Evolutionary conservation across 371 early-diverging fungal species (phyloP), one percentile per base, ranked within the genome.

Genomic region (Apophysomyces ossiformis): DNA sequence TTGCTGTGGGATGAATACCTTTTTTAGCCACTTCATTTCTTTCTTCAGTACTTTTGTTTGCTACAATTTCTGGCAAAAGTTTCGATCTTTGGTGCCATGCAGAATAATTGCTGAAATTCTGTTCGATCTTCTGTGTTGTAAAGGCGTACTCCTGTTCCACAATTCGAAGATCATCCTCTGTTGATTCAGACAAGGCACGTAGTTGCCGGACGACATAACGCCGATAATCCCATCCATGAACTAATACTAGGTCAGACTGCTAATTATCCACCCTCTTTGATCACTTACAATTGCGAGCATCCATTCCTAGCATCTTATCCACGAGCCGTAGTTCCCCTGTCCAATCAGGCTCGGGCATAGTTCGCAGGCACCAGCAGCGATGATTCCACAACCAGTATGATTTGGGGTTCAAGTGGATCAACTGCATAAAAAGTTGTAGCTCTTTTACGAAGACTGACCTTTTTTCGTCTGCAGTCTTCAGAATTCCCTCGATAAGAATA

Each of bases 21-120:
- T 75, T 66, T 12, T 54, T 65, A 4, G 79, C 83, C 7, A 80
- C 69, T 36, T 64, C 37, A 13, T 80, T 78, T 56, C 60, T 73
- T 54, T 83, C 84, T 38, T 84, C 76, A 7, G 66, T 61, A 16
- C 78, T 67, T 78, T 82, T 76, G 0, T 73, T 60, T 8, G 68
- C 39, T 1, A 91, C 85, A 36, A 90, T 75, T 13, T 82, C 74
- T 15, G 92, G 89, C 12, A 96, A 72, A 5, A 96, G 74, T 61
- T 93, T 94, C 63, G 91, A 90, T 38, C 99, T 77, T 69, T 95
- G 91, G 72, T 97, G 96, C 99, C 99, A 98, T n/a, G 97, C 97
- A 4, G 96, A 94, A 69, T 90, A 95, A 78, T 98, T 98, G 37
- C 95, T 93, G 73, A 96, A 96, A 74, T 90, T 94, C 70, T 92